phyloP scores from a whole-genome alignment of 345 rosid genomes.

The Erodium maritimum region DNA sequence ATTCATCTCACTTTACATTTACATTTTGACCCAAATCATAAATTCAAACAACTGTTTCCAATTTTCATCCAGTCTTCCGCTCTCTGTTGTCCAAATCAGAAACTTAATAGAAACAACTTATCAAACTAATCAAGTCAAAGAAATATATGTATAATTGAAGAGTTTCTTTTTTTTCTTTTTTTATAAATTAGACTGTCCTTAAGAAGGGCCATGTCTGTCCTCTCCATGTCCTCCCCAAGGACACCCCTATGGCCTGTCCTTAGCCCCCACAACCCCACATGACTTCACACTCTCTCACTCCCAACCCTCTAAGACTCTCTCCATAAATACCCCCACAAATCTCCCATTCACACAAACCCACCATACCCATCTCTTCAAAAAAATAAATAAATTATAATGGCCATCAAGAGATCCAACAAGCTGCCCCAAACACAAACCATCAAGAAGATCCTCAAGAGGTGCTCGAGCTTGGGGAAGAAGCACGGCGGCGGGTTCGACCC shows the following conservation, averaged over 20 bases:
- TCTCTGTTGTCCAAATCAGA: too few relatives aligned
- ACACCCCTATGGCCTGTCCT: not conserved
- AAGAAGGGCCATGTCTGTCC: not conserved
- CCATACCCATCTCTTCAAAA: not conserved
- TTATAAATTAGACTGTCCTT: slow-evolving; percentile 14
- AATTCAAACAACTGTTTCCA: too few relatives aligned
- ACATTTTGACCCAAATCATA: too few relatives aligned
- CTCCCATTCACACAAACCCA: not conserved
- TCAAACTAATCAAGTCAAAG: too few relatives aligned
- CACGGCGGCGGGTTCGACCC: too few relatives aligned
- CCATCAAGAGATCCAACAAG: slow-evolving; percentile 15
- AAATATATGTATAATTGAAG: not conserved
- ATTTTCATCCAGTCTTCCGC: too few relatives aligned
- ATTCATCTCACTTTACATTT: too few relatives aligned
- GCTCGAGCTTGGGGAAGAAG: slow-evolving; percentile 32
- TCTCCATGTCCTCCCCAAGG: not conserved
- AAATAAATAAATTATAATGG: too few relatives aligned
- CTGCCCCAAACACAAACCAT: slow-evolving; percentile 27
- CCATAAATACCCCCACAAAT: slow-evolving; percentile 7
- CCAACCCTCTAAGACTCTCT: not conserved
- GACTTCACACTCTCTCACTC: not conserved
- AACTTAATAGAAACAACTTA: too few relatives aligned
- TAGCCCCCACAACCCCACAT: slow-evolving; percentile 5
- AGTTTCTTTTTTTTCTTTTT: too few relatives aligned
- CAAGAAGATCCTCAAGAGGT: slow-evolving; percentile 29